Base-by-base conservation (phyloP, 768 basidiomycete genomes). In the Ramaria rubella region DNA sequence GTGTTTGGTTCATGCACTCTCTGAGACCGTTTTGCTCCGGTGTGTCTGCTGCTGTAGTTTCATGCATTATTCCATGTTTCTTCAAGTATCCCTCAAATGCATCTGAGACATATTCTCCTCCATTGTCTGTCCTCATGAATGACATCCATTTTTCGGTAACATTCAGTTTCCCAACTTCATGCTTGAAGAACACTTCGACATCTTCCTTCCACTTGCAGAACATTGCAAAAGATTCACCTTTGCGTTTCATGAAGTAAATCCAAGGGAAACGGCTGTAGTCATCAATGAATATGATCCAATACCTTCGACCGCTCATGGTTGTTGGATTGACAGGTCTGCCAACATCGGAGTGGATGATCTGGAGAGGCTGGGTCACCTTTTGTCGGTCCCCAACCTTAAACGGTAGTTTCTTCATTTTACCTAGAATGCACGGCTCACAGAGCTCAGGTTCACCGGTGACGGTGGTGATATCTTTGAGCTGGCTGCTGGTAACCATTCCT, bases 1-100 rank as follows among this genome's bases (percentile, higher is more conserved):
- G n/a, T n/a, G n/a, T n/a, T n/a, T n/a, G n/a, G n/a, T n/a, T n/a
- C n/a, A n/a, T 76, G 0, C 66, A 46, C 34, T 80, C 74, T 0
- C 75, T 68, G n/a, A 67, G 52, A 6, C 67, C 59, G 58, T 64
- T 62, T 31, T 66, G 61, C 62, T 76, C 43, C 7, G 65, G 61
- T 11, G 60, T 58, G 42, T 60, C 55, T 8, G 40, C 33, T 4
- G 36, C 46, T 17, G 58, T 58, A 15, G 15, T 51, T 27, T 65
- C n/a, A n/a, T n/a, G n/a, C n/a, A n/a, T n/a, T n/a, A n/a, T n/a
- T n/a, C n/a, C n/a, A n/a, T n/a, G n/a, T n/a, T n/a, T n/a, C 51
- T 53, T 46, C 12, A 24, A 46, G 23, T 14, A 24, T 46, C 14
- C 44, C 44, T 14, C 44, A 9, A 9, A 23, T 46, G 23, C 23